Conservation (phyloP, 805 yeast genomes). For the Candida wancherniae region DNA sequence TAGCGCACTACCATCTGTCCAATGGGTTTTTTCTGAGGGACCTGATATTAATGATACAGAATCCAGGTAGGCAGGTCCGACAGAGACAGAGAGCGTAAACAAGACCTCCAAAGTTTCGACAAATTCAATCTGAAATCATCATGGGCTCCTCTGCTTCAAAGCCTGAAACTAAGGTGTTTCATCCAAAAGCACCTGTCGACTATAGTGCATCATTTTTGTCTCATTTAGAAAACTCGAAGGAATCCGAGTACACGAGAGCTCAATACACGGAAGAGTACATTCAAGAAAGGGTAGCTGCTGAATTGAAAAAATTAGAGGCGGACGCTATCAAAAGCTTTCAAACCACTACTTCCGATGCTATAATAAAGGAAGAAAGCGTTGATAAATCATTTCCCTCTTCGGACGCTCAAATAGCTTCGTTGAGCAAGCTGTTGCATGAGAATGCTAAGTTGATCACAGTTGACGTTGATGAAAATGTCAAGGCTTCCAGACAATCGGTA, state of each 20-base stretch:
- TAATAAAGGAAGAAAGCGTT: constrained; percentile 31
- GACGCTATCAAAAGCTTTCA: constrained; percentile 51
- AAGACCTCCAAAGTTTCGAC: neutral
- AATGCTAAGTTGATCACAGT: constrained; percentile 30
- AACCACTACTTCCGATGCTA: constrained; percentile 40
- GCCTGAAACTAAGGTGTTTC: constrained; percentile 61
- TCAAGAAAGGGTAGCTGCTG: constrained; percentile 59
- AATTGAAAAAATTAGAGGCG: constrained; percentile 49
- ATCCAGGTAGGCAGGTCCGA: no score
- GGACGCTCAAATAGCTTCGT: constrained; percentile 39
- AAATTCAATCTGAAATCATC: neutral
- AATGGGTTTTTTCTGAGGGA: no score
- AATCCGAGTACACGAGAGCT: constrained; percentile 66
- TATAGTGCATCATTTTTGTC: constrained; percentile 60
- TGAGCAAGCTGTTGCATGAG: constrained; percentile 31
- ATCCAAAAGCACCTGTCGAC: constrained; percentile 64
- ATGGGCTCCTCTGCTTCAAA: constrained; percentile 63
- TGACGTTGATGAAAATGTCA: constrained; percentile 35
- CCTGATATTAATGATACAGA: no score
- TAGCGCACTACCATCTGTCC: no score
- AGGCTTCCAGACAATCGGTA: constrained; percentile 46
- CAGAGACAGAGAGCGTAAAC: no score
- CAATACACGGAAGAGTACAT: constrained; percentile 64
- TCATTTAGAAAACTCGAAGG: constrained; percentile 57
- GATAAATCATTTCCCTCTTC: constrained; percentile 27